A percentile compares a stretch with the other conserved stretches of the same genome.
Conservation (phyloP, 345 rosid species). For the Salix brachista region DNA sequence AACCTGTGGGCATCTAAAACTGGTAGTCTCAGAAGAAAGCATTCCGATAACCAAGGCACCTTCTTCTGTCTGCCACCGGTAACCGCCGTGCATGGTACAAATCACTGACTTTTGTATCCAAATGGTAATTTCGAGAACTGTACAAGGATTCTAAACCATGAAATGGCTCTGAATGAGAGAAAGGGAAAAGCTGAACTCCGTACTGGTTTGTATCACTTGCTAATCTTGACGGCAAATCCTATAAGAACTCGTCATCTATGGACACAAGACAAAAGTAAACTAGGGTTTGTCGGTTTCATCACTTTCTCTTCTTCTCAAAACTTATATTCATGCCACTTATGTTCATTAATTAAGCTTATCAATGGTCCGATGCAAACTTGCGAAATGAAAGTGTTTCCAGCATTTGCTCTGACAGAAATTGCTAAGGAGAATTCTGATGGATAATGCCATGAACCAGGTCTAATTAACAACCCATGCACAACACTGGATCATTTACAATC, state of each 20-base stretch:
- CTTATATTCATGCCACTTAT: neutral
- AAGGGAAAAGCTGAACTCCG: neutral
- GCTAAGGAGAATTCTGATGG: too few relatives aligned
- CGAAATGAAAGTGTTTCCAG: neutral
- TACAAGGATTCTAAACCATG: neutral
- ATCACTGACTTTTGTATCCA: neutral
- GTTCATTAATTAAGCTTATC: too few relatives aligned
- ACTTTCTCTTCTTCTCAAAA: neutral
- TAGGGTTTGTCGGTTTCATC: neutral
- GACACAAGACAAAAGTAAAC: neutral
- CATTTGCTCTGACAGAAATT: neutral
- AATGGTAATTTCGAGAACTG: neutral
- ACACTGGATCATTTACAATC: neutral
- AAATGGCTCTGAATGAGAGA: neutral
- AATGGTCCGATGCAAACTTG: neutral
- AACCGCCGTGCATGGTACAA: neutral
- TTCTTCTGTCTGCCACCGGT: neutral
- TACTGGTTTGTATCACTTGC: neutral
- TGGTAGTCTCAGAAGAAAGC: neutral
- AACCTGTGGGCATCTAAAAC: conserved; percentile 12
- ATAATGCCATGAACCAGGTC: too few relatives aligned
- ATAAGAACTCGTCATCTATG: too few relatives aligned
- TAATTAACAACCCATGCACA: neutral
- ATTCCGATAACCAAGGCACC: conserved; percentile 5
- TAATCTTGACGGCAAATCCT: too few relatives aligned